phyloP scores from a whole-genome alignment of 805 yeast genomes.

The Saturnispora bothae region DNA sequence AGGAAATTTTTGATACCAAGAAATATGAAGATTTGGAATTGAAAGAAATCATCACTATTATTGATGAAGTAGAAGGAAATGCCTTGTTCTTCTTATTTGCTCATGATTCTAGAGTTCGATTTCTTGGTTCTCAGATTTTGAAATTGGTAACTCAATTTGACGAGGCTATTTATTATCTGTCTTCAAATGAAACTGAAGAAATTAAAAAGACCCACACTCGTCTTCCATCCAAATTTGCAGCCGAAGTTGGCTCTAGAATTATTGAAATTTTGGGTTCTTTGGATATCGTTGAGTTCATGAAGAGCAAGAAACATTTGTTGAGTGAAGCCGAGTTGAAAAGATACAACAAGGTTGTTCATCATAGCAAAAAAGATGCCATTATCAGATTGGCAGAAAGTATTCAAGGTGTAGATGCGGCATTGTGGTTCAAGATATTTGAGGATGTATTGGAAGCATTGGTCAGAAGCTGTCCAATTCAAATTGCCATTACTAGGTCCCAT shows the following conservation, averaged over 20 bases:
- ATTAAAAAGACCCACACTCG: conserved; percentile 36
- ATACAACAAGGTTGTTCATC: conserved; percentile 47
- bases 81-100: conserved; percentile 88
- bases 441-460: conserved; percentile 60
- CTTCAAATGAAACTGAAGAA: conserved; percentile 15
- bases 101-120: conserved; percentile 68
- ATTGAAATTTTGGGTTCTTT: conserved; percentile 66
- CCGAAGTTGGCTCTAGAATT: conserved; percentile 65
- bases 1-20: conserved; percentile 33
- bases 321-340: conserved; percentile 75
- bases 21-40: conserved; percentile 59
- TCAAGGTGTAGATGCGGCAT: conserved; percentile 88
- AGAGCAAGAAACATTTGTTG: conserved; percentile 37
- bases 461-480: conserved; percentile 79
- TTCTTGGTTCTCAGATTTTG: conserved; percentile 64
- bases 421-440: conserved; percentile 92
- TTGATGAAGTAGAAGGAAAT: conserved; percentile 94
- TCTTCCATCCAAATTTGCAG: conserved; percentile 60
- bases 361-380: conserved; percentile 55
- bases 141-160: conserved; percentile 81
- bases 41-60: conserved; percentile 69
- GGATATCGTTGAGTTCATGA: conserved; percentile 56
- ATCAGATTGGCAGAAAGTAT: conserved; percentile 77
- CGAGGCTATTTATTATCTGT: conserved; percentile 53
- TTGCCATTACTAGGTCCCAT: conserved; percentile 84